These are phyloP conservation scores for Ogataea angusta DNA, from an alignment of 805 yeast species.

Conservation along the genomic window DNA sequence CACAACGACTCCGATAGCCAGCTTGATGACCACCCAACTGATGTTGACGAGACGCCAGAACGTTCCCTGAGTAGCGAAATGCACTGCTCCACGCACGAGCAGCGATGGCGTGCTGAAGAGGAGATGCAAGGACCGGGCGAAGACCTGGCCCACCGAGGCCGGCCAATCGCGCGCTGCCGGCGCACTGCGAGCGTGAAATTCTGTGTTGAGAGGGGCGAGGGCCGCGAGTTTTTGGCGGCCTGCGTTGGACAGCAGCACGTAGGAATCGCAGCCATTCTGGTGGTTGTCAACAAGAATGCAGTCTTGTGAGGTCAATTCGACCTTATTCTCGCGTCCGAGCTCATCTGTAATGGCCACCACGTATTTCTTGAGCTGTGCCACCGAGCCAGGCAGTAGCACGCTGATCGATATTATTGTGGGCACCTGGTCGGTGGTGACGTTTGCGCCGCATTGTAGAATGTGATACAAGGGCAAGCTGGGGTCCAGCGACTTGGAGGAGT, in stretches of 20 bases:
- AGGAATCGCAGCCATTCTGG: conserved; percentile 31
- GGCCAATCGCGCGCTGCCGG: background rate
- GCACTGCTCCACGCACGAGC: conserved; percentile 6
- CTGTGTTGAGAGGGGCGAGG: conserved; percentile 15
- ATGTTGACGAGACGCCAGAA: conserved; percentile 11
- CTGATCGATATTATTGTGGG: conserved; percentile 19
- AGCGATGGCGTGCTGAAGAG: background rate
- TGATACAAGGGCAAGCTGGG: conserved; percentile 16
- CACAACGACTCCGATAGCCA: conserved; percentile 4
- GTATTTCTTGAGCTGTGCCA: conserved; percentile 21
- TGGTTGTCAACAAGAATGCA: conserved; percentile 39
- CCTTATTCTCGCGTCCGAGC: conserved; percentile 15
- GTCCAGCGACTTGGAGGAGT: conserved; percentile 13
- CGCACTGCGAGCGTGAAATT: background rate
- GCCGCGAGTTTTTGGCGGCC: conserved; percentile 32
- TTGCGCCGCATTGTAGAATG: conserved; percentile 16
- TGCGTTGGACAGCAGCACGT: conserved; percentile 37
- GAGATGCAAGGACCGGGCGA: background rate
- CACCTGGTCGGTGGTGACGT: conserved; percentile 14
- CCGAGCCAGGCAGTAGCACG: conserved; percentile 7
- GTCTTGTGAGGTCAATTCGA: conserved; percentile 36
- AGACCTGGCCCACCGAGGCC: background rate
- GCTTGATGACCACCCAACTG: conserved; percentile 5
- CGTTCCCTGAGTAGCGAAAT: conserved; percentile 17
- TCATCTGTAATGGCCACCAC: conserved; percentile 22